phyloP scores from a whole-genome alignment of 83 land plant species.

The Picea abies region DNA sequence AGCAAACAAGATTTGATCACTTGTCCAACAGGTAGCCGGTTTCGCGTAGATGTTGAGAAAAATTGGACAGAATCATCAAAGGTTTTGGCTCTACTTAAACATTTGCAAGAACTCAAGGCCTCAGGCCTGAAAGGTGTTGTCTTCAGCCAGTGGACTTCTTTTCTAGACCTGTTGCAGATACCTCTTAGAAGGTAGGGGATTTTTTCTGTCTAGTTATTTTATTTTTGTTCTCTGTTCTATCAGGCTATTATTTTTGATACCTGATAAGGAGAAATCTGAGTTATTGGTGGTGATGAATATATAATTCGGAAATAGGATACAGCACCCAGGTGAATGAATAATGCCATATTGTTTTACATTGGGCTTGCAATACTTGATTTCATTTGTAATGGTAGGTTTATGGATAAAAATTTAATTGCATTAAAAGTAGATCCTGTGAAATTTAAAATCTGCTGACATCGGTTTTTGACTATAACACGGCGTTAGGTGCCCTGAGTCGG shows the following conservation, averaged over 20 bases:
- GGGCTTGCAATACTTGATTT: too few relatives aligned
- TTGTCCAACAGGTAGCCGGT: conserved; percentile 80
- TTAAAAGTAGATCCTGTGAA: too few relatives aligned
- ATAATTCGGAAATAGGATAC: neutral
- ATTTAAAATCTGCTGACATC: too few relatives aligned
- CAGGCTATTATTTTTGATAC: neutral
- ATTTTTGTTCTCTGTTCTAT: neutral
- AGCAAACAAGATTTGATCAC: conserved; percentile 85
- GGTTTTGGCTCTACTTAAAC: conserved; percentile 59
- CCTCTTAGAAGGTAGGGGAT: conserved; percentile 73
- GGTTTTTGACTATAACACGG: too few relatives aligned
- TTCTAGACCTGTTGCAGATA: conserved; percentile 88
- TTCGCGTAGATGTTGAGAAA: conserved; percentile 79
- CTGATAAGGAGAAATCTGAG: too few relatives aligned
- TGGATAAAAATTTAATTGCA: too few relatives aligned
- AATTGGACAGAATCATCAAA: conserved; percentile 97
- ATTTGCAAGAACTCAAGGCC: conserved; percentile 58
- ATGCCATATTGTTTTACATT: neutral
- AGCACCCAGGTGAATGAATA: too few relatives aligned
- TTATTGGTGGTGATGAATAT: neutral
- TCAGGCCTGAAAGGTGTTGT: conserved; percentile 79
- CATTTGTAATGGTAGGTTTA: too few relatives aligned
- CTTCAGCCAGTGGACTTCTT: conserved; percentile 98
- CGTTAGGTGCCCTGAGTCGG: too few relatives aligned
- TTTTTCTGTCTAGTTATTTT: neutral